Conservation (phyloP, 345 rosid species). For the Populus simonii region DNA sequence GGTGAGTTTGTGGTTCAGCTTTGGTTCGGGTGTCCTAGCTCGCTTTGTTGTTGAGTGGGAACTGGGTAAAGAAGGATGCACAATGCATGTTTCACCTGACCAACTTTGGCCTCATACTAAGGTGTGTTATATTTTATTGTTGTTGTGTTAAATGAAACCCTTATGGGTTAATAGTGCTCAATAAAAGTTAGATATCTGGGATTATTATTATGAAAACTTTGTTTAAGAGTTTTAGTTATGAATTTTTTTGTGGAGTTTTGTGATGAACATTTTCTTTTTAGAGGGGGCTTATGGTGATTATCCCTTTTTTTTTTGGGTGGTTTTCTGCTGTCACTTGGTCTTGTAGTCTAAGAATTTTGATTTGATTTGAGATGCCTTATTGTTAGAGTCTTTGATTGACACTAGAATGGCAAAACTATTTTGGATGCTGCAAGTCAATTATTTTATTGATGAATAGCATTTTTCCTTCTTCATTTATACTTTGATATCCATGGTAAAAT, state of each 20-base stretch:
- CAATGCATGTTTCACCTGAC: slow-evolving; percentile 99
- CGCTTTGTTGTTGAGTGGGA: slow-evolving; percentile 99
- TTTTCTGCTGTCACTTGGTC: neutral
- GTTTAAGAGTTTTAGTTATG: too few relatives aligned
- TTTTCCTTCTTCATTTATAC: neutral
- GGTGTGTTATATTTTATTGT: slow-evolving; percentile 29
- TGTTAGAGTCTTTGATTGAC: neutral
- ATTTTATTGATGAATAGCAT: neutral
- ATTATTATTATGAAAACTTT: too few relatives aligned
- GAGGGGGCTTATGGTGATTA: too few relatives aligned
- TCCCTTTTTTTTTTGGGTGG: neutral
- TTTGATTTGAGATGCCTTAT: neutral
- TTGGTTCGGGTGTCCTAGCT: slow-evolving; percentile 83
- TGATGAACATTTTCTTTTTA: too few relatives aligned
- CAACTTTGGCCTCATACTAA: slow-evolving; percentile 99
- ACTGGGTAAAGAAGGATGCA: slow-evolving; percentile 93
- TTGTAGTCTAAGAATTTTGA: neutral
- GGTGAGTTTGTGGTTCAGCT: slow-evolving; percentile 96
- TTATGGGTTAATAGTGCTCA: too few relatives aligned
- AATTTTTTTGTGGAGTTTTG: too few relatives aligned
- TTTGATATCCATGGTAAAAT: neutral
- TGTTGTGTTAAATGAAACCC: neutral
- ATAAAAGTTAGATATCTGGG: too few relatives aligned
- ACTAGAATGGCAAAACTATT: neutral
- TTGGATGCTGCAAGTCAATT: neutral